Evolutionary conservation across 352 stramenopile species (phyloP).

Genomic region (Achlya hypogyna): DNA sequence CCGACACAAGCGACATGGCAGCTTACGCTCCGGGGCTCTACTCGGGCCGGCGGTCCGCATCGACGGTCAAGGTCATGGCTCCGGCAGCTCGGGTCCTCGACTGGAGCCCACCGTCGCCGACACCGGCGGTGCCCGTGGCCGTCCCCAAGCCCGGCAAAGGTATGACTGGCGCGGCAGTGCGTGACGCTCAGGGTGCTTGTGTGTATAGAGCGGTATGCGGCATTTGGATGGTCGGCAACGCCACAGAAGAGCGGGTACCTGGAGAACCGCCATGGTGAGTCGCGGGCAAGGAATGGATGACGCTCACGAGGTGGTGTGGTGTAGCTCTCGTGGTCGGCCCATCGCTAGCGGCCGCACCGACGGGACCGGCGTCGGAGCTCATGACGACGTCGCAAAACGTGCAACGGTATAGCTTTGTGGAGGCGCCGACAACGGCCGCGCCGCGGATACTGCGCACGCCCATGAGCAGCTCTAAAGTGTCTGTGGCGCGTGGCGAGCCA

Average conservation of each 20-base stretch:
- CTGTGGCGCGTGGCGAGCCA: not conserved
- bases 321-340: not conserved
- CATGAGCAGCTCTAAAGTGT: not conserved
- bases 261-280: not conserved
- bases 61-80: not conserved
- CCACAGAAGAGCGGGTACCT: not conserved
- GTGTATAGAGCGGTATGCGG: constrained; percentile 2
- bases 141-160: constrained; percentile 7
- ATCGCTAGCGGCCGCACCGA: not conserved
- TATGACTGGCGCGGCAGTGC: not conserved
- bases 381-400: not conserved
- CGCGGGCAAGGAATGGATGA: not conserved
- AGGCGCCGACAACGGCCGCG: not conserved
- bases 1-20: not conserved
- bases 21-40: not conserved
- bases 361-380: not conserved
- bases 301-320: not conserved
- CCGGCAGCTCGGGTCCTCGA: not conserved
- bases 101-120: too few relatives aligned
- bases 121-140: not conserved
- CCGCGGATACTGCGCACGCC: not conserved
- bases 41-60: not conserved
- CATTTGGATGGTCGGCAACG: not conserved
- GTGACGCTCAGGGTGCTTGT: not conserved
- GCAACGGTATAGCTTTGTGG: not conserved